Evolutionary conservation across 2,329 filamentous ascomycete genomes (phyloP), one percentile per base, ranked within the genome.

Genomic region (Phaeosphaeria sp.): DNA sequence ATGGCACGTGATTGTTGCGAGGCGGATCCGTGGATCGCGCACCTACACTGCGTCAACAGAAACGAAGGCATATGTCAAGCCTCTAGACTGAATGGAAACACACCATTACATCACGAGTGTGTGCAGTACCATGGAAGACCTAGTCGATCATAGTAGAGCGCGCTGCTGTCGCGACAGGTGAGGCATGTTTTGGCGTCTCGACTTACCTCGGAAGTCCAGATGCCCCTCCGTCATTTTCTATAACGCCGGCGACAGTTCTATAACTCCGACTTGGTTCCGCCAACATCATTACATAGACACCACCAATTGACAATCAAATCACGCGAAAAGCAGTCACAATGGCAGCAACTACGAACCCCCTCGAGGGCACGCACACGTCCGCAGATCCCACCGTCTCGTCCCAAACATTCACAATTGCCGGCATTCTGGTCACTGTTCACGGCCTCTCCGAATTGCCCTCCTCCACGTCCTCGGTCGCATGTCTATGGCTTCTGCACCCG

Each of bases 401-500:
- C 60, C 85, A 82, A 60, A 89, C 87, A 20, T 82, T 90, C 65
- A 86, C 88, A 59, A 91, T 98, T 74, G 87, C 90, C 44, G 93
- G 93, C 47, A 87, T 97, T 53, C 82, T 91, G 9, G 87, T 90
- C 49, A 91, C 91, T 58, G 83, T 97, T 57, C 93, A 93, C 77
- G 93, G 94, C 18, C 85, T 97, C 1, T 80, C 87, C 27, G 91
- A 97, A 72, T 83, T 97, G 0, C 81, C 87, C 1, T 52, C 81
- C 0, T 77, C 83, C 15, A 80, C 83, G 3, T 76, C 75, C 5
- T 79, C 82, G 30, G 80, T 96, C 36, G 88, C 92, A 22, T 91
- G 91, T 68, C 85, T 98, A n/a, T 97, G 93, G 92, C 87, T 98
- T 13, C 86, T 97, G 18, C 93, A 98, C 73, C 91, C 91, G 2